Percentiles rank a stretch among this genome's conserved stretches.
These are phyloP conservation scores for Trichocomaceae sp. DNA, from an alignment of 2,329 filamentous ascomycete genomes.

Conservation along the genomic window DNA sequence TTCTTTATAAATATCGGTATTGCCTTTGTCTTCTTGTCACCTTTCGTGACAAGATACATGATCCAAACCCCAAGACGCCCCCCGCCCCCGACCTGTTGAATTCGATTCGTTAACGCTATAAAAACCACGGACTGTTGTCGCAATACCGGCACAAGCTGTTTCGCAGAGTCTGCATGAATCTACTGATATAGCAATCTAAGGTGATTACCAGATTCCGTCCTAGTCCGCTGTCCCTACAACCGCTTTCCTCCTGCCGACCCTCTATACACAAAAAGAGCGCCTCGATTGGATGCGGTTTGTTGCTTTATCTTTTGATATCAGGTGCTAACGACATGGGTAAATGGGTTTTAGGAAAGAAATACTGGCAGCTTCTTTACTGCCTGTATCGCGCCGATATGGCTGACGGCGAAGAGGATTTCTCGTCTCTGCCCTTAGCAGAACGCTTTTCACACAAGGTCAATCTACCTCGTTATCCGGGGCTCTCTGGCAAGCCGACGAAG, in stretches of 20 bases:
- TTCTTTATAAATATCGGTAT: not conserved
- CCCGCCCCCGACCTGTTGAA: conserved; percentile 5
- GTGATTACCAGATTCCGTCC: not conserved
- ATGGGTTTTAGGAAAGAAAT: not conserved
- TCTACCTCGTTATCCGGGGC: not conserved
- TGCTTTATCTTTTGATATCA: not conserved
- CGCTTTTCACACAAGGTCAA: conserved; percentile 40
- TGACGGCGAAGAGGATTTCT: conserved; percentile 39
- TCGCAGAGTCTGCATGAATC: not conserved
- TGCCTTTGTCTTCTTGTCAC: not conserved
- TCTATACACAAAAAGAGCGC: not conserved
- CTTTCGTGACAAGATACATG: conserved; percentile 1
- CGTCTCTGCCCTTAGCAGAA: conserved; percentile 37
- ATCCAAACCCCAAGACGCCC: not conserved
- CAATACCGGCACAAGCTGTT: not conserved
- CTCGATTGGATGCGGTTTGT: not conserved
- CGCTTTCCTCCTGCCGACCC: not conserved
- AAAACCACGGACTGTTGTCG: conserved; percentile 3
- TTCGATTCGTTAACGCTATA: conserved; percentile 2
- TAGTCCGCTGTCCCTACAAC: not conserved
- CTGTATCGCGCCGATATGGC: conserved; percentile 28
- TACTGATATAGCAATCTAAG: not conserved
- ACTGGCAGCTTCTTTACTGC: conserved; percentile 9
- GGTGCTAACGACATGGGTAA: not conserved
- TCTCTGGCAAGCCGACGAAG: not conserved